A percentile compares a stretch with the other conserved stretches of the same genome.
These are phyloP conservation scores for Prosopis cineraria DNA, from an alignment of 306 rosid species.

Conservation along the genomic window DNA sequence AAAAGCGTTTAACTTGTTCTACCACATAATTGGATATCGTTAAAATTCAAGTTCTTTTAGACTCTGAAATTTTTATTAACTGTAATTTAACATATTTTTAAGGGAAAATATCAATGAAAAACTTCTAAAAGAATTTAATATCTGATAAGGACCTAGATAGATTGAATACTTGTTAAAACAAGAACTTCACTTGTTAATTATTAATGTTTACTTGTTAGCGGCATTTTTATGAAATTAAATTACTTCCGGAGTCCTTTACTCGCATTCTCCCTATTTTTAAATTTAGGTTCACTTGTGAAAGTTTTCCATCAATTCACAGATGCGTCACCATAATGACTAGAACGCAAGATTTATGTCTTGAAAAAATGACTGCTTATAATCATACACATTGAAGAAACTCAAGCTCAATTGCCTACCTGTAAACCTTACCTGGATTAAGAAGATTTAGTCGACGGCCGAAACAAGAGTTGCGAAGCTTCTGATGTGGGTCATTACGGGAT, in stretches of 20 bases:
- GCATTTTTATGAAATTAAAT: too few species aligned
- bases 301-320: neutral
- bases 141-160: too few species aligned
- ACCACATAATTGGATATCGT: slow-evolving; percentile 6
- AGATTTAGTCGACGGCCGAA: slow-evolving; percentile 90
- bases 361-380: neutral
- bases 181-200: too few species aligned
- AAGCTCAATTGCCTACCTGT: slow-evolving; percentile 10
- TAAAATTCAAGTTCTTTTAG: slow-evolving; percentile 10
- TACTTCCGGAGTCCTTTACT: too few species aligned
- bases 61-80: too few species aligned
- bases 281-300: neutral
- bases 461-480: slow-evolving; percentile 54
- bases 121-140: too few species aligned
- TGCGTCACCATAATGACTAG: neutral
- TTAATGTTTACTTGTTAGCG: too few species aligned
- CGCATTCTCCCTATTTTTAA: too few species aligned
- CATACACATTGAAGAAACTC: slow-evolving; percentile 8
- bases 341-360: neutral
- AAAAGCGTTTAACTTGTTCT: slow-evolving; percentile 4
- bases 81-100: too few species aligned
- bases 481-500: slow-evolving; percentile 49
- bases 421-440: slow-evolving; percentile 59
- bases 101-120: too few species aligned
- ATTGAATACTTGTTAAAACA: too few species aligned